Conservation (phyloP, 768 basidiomycete genomes). For the Tulasnella sp. region DNA sequence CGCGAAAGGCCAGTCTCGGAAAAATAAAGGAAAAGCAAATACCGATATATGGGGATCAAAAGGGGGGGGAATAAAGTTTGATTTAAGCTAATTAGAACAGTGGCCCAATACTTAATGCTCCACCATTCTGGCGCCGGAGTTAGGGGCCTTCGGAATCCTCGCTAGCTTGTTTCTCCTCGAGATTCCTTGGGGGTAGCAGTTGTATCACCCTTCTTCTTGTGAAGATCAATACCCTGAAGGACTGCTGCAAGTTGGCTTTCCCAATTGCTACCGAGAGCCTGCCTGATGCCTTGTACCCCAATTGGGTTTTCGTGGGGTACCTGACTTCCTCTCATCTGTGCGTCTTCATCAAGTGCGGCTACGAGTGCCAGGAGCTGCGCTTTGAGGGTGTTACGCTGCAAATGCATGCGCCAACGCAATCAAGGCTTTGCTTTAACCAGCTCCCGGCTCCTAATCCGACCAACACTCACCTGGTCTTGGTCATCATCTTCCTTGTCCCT, state of each 20-base stretch:
- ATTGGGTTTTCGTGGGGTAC: background rate
- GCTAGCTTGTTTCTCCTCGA: background rate
- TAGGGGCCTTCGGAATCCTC: background rate
- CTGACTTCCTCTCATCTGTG: background rate
- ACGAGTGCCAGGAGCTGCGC: background rate
- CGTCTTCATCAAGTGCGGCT: background rate
- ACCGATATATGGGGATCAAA: too few relatives aligned
- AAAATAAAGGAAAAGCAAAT: too few relatives aligned
- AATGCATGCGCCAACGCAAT: background rate
- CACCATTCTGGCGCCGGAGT: background rate
- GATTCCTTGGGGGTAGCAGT: background rate
- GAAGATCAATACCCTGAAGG: background rate
- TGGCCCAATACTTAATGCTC: too few relatives aligned
- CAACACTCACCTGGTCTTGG: background rate
- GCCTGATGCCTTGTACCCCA: background rate
- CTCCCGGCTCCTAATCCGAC: background rate
- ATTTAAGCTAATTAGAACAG: too few relatives aligned
- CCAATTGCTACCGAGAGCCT: background rate
- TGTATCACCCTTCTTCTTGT: background rate
- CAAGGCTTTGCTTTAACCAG: background rate
- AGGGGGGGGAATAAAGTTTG: too few relatives aligned
- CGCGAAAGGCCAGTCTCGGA: too few relatives aligned
- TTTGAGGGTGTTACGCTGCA: background rate
- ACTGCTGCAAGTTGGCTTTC: background rate
- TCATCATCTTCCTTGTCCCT: background rate